Evolutionary conservation across 768 basidiomycete genomes (phyloP).

Genomic region (Lactarius indigo): DNA sequence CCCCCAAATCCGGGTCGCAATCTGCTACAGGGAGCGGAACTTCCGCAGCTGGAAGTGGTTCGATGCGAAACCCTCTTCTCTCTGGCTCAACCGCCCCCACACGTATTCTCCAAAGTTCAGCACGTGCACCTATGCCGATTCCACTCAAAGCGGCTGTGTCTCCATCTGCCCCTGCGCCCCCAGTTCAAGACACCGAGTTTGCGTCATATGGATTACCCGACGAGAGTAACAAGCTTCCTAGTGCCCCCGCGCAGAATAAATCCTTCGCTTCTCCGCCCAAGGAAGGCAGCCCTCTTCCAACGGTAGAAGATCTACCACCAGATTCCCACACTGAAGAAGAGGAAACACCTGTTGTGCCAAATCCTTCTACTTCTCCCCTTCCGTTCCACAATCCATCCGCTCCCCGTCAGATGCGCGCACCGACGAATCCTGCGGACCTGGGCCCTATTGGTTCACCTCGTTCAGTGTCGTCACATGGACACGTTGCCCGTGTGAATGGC

Average conservation of each 20-base stretch:
- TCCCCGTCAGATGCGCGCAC: conserved; percentile 45
- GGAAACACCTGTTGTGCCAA: conserved; percentile 12
- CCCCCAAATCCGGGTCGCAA: conserved; percentile 37
- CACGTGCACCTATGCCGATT: conserved; percentile 62
- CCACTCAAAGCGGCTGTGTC: conserved; percentile 69
- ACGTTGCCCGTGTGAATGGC: conserved; percentile 39
- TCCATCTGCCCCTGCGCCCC: conserved; percentile 76
- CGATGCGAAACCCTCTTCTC: conserved; percentile 36
- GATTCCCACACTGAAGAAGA: conserved; percentile 11
- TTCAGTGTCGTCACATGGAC: conserved; percentile 36
- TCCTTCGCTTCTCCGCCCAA: conserved; percentile 18
- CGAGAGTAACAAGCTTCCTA: conserved; percentile 47
- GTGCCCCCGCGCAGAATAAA: conserved; percentile 40
- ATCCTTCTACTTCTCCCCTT: conserved; percentile 43
- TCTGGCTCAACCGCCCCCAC: conserved; percentile 70
- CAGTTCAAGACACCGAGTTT: conserved; percentile 72
- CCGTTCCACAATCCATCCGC: conserved; percentile 49
- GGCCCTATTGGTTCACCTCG: conserved; percentile 81
- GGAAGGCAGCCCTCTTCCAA: conserved; percentile 16
- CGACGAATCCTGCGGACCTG: conserved; percentile 50
- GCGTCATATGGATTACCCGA: conserved; percentile 65
- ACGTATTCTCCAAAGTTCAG: conserved; percentile 40
- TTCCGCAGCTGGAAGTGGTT: conserved; percentile 21
- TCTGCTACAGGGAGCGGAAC: conserved; percentile 15
- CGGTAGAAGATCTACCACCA: conserved; percentile 7